Base-by-base conservation (phyloP, 441 rosid genomes). In the Heliophila coronopifolia region DNA sequence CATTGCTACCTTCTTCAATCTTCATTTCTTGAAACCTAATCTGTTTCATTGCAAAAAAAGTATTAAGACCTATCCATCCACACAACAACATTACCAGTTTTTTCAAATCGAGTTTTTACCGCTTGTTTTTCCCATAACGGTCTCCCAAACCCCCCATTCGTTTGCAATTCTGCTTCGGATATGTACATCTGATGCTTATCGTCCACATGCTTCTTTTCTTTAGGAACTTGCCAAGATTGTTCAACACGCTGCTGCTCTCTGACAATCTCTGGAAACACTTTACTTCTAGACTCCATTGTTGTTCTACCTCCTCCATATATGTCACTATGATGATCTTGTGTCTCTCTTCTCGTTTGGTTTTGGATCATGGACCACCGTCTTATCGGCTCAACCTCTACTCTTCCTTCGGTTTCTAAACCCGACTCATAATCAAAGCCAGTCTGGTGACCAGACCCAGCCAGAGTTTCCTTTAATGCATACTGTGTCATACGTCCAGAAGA, bases 221-320 rank as follows among this genome's bases (percentile, higher is more conserved):
- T 33, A 28, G 55, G 48, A 8, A 39, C 45, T 55, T 23, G 61
- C 34, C 50, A 61, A 22, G 49, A 50, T 33, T 65, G 78, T 37
- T 70, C 63, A 55, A 47, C 57, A 43, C 58, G 77, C 52, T 77
- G 77, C 52, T 77, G 73, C 15, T 55, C 63, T 36, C 64, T 73
- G n/a, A 64, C 61, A 55, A 72, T 78, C 76, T 79, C 91, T 4
- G 86, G 86, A 66, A 79, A 74, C 68, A 79, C 77, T 77, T 78
- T 89, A 54, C 59, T 73, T 70, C 31, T 62, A 22, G 66, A 69
- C 19, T 86, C 85, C 11, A 43, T 52, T 54, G 54, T 58, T 59
- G 91, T 86, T 68, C 77, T 78, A 54, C 80, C 87, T 18, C 95
- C 92, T 18, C 95, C 92, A 70, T 90, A 90, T 39, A 83, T 72